Evolutionary conservation across 352 stramenopile species (phyloP), one percentile per base, ranked within the genome.

Genomic region (Paralagenidium karlingii): DNA sequence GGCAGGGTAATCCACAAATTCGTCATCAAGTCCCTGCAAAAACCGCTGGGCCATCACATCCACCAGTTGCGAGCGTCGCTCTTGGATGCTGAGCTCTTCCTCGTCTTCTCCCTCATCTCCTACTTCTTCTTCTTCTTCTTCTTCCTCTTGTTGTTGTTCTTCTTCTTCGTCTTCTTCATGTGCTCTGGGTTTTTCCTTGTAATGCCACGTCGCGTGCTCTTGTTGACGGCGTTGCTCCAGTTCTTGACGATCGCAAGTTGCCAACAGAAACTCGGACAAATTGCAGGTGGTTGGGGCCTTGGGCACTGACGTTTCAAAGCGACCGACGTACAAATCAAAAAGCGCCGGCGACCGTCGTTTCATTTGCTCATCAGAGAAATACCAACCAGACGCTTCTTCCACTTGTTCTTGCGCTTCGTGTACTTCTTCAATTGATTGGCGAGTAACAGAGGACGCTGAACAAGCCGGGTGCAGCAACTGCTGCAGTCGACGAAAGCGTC

Each of bases 361-460:
- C 69, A 91, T 91, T 49, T 65, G 69, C 18, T 61, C 60, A 46
- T 88, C 74, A 8, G 74, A 88, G 44, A 91, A 91, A 49, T 82
- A 91, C 28, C 43, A 51, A 24, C 22, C 15, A 21, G 9, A 15
- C 51, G 47, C 21, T 49, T 44, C n/a, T 16, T 16, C 27, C 40
- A 34, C 25, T 37, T 36, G 9, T 24, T 22, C n/a, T n/a, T n/a
- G n/a, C n/a, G n/a, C n/a, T n/a, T n/a, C n/a, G n/a, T n/a, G n/a
- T n/a, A n/a, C n/a, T n/a, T n/a, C n/a, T n/a, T n/a, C n/a, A n/a
- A n/a, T n/a, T n/a, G n/a, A n/a, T n/a, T n/a, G n/a, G n/a, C n/a
- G n/a, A n/a, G n/a, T n/a, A n/a, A n/a, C n/a, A n/a, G 2, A 41
- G 21, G n/a, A 25, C n/a, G n/a, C 29, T 3, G n/a, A 19, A 15